Evolutionary conservation across 169 alveolate species (phyloP).

Genomic region (Cryptosporidium meleagridis): DNA sequence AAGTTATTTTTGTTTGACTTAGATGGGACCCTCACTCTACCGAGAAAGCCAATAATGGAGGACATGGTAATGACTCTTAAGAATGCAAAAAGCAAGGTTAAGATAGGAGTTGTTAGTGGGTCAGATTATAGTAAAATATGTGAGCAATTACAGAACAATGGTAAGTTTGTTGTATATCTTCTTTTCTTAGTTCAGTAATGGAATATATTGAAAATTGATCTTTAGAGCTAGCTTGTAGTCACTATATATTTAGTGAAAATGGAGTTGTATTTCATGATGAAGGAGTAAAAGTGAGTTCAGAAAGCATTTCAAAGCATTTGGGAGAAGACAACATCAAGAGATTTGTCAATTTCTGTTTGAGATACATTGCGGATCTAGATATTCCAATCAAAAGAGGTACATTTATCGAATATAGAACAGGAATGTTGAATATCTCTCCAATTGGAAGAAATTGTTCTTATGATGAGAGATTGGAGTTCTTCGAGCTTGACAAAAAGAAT

Average conservation of each 20-base stretch:
- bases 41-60: constrained; percentile 83
- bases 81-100: constrained; percentile 78
- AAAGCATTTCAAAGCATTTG: constrained; percentile 81
- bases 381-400: constrained; percentile 93
- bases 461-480: constrained; percentile 93
- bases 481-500: constrained; percentile 83
- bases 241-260: constrained; percentile 90
- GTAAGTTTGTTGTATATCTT: not conserved
- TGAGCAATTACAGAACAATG: constrained; percentile 83
- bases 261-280: constrained; percentile 89
- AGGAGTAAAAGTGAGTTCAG: constrained; percentile 83
- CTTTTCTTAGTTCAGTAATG: not conserved
- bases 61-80: constrained; percentile 82
- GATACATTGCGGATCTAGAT: constrained; percentile 90
- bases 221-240: constrained; percentile 74
- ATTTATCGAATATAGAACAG: constrained; percentile 94
- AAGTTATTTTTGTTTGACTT: constrained; percentile 85
- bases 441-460: constrained; percentile 96
- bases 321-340: constrained; percentile 89
- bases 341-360: constrained; percentile 88
- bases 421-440: constrained; percentile 95
- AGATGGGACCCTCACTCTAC: constrained; percentile 92
- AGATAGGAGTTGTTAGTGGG: constrained; percentile 89
- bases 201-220: no score
- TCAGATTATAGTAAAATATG: constrained; percentile 83